phyloP scores from a whole-genome alignment of 208 protist genomes.

The Phytomonas serpens region DNA sequence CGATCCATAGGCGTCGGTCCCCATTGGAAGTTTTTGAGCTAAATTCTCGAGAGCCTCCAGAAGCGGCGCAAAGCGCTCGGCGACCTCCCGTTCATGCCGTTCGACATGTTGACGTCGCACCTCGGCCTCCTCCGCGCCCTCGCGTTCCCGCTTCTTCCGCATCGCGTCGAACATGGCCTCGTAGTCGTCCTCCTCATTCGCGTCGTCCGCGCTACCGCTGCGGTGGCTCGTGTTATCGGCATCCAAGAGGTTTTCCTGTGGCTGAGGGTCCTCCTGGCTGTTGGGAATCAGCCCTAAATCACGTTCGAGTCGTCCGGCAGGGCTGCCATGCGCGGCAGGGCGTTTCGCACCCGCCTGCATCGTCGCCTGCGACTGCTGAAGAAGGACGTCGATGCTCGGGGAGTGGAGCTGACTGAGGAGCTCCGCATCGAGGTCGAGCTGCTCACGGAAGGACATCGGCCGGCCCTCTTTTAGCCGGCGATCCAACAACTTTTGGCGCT shows the following conservation, averaged over 20 bases:
- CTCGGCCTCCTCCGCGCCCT: conserved; percentile 13
- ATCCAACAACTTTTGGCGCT: conserved; percentile 57
- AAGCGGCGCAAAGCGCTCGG: conserved; percentile 22
- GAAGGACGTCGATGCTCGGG: conserved; percentile 36
- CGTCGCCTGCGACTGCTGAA: conserved; percentile 27
- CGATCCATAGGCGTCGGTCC: conserved; percentile 31
- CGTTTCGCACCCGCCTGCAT: conserved; percentile 20
- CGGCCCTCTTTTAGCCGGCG: conserved; percentile 55
- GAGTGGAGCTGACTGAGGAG: conserved; percentile 47
- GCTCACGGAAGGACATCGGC: conserved; percentile 75
- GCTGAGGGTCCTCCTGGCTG: no score
- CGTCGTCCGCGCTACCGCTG: background rate
- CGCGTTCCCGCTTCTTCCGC: conserved; percentile 19
- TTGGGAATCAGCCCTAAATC: no score
- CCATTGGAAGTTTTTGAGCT: conserved; percentile 23
- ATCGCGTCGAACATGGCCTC: conserved; percentile 19
- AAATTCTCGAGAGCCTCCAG: conserved; percentile 32
- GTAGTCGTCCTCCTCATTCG: conserved; percentile 16
- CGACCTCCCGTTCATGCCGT: conserved; percentile 13
- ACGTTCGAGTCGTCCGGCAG: background rate
- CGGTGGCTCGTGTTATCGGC: background rate
- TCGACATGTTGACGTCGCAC: conserved; percentile 8
- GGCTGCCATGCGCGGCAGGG: conserved; percentile 12
- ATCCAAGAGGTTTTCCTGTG: no score
- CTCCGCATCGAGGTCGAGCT: conserved; percentile 66